A percentile compares a stretch with the other conserved stretches of the same genome.
These are phyloP conservation scores for Penicillium sp. DNA, from an alignment of 2,329 filamentous ascomycete species.

Conservation along the genomic window DNA sequence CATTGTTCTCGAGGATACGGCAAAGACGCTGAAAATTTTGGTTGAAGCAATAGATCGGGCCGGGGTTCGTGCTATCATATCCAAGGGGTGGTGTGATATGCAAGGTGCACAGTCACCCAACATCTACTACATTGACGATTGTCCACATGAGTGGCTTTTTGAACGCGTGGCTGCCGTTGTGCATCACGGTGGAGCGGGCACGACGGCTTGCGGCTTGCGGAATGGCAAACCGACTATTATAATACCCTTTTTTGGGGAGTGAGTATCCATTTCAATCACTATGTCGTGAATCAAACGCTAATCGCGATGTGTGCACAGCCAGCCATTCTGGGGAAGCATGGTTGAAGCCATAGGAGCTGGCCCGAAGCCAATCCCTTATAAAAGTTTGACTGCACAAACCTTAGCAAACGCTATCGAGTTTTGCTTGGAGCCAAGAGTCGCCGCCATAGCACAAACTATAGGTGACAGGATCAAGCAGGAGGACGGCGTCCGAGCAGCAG, in stretches of 20 bases:
- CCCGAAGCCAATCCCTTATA: constrained; percentile 50
- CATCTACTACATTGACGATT: constrained; percentile 55
- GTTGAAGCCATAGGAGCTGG: constrained; percentile 52
- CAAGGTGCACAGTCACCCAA: constrained; percentile 32
- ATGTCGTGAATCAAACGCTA: not conserved
- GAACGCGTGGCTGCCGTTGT: constrained; percentile 55
- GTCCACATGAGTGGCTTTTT: constrained; percentile 61
- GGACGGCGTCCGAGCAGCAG: constrained; percentile 43
- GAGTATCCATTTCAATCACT: not conserved
- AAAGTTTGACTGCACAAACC: constrained; percentile 45
- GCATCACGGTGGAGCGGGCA: constrained; percentile 60
- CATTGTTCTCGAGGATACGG: constrained; percentile 55
- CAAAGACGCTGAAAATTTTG: constrained; percentile 45
- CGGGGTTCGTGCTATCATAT: constrained; percentile 55
- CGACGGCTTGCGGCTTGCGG: constrained; percentile 55
- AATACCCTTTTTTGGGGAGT: constrained; percentile 59
- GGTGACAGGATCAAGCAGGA: constrained; percentile 44
- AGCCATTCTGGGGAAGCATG: constrained; percentile 58
- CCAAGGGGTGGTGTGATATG: constrained; percentile 54
- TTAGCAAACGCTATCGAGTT: constrained; percentile 50
- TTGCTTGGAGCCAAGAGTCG: constrained; percentile 41
- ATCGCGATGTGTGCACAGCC: constrained; percentile 23
- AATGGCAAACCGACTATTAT: constrained; percentile 55
- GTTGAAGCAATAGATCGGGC: constrained; percentile 49
- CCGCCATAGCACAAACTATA: constrained; percentile 39